phyloP scores from a whole-genome alignment of 2,329 filamentous ascomycete genomes.

The Aspergillus versicolor region DNA sequence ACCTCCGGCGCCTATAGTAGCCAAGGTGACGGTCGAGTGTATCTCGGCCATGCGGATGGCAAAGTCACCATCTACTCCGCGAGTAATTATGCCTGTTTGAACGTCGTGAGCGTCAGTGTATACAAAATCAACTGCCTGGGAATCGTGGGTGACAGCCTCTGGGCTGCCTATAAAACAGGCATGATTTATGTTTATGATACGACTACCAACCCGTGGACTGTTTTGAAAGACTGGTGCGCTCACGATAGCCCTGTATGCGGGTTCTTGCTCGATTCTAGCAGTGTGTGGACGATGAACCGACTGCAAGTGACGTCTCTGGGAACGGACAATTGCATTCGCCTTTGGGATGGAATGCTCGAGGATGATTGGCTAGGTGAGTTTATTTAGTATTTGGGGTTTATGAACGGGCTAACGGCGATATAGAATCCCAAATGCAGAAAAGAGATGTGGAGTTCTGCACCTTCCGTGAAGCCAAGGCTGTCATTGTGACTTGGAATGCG shows the following conservation, averaged over 20 bases:
- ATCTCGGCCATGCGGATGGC: constrained; percentile 88
- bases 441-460: constrained; percentile 79
- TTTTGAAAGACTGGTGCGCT: constrained; percentile 93
- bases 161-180: constrained; percentile 93
- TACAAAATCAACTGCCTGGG: constrained; percentile 92
- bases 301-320: constrained; percentile 84
- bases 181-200: constrained; percentile 93
- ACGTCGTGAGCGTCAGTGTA: constrained; percentile 78
- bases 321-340: constrained; percentile 76
- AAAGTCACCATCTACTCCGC: constrained; percentile 92
- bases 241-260: constrained; percentile 80
- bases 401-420: constrained; percentile 17
- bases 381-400: not conserved
- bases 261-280: constrained; percentile 74
- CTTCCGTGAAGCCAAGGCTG: constrained; percentile 76
- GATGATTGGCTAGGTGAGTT: constrained; percentile 81
- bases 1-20: constrained; percentile 77
- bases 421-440: constrained; percentile 79
- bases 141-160: constrained; percentile 77
- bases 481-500: constrained; percentile 94
- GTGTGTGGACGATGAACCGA: constrained; percentile 80
- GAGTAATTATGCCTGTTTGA: constrained; percentile 72
- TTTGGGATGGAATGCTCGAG: constrained; percentile 91
- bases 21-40: constrained; percentile 74
- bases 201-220: constrained; percentile 74